These are phyloP conservation scores for Halteria grandinella DNA, from an alignment of 73 alveolate species.

Conservation along the genomic window DNA sequence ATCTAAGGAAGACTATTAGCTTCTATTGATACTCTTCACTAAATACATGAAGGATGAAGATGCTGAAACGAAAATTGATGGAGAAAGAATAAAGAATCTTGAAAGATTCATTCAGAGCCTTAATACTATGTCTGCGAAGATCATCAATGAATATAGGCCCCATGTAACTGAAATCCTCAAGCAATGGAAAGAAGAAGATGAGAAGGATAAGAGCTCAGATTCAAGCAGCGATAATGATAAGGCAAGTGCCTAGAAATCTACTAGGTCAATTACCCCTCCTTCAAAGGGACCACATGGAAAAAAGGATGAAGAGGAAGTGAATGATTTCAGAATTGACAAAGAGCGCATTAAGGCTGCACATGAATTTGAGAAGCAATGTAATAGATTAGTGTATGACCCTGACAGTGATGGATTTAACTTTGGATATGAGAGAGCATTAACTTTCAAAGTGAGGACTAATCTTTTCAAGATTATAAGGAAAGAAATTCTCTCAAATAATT, in stretches of 20 bases:
- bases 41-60: background rate
- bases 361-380: background rate
- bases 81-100: background rate
- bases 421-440: conserved; percentile 8
- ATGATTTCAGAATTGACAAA: conserved; percentile 13
- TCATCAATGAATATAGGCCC: conserved; percentile 3
- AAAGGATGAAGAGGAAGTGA: conserved; percentile 7
- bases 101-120: background rate
- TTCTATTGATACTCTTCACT: background rate
- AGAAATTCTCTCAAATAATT: background rate
- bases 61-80: background rate
- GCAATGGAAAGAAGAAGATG: conserved; percentile 18
- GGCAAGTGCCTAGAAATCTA: no score
- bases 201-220: no score
- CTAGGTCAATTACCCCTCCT: no score
- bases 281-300: background rate
- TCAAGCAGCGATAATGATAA: background rate
- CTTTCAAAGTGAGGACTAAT: conserved; percentile 6
- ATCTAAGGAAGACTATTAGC: background rate
- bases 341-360: conserved; percentile 20
- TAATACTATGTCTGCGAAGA: background rate
- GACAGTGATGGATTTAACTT: conserved; percentile 19
- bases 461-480: conserved; percentile 15
- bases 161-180: conserved; percentile 22
- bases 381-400: background rate